These are phyloP conservation scores for Arthromyces matolae DNA, from an alignment of 768 basidiomycete genomes.

Conservation along the genomic window DNA sequence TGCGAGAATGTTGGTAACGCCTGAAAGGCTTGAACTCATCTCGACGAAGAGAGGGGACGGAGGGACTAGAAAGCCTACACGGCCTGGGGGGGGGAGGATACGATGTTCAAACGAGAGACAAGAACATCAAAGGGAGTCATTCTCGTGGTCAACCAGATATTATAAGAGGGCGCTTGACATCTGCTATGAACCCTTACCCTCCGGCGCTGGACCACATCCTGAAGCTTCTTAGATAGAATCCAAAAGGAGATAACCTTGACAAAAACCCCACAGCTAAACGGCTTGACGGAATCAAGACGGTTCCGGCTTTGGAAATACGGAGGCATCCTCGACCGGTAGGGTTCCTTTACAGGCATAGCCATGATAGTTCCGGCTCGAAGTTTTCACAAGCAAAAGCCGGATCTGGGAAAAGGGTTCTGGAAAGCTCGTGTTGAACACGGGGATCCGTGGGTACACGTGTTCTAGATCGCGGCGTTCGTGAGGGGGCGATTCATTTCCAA, in stretches of 20 bases:
- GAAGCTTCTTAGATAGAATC: neutral
- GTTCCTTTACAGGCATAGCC: too few relatives aligned
- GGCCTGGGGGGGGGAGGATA: too few relatives aligned
- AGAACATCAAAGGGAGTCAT: slow-evolving; percentile 4
- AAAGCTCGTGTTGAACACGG: too few relatives aligned
- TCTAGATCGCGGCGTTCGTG: too few relatives aligned
- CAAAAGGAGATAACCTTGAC: neutral
- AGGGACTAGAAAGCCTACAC: too few relatives aligned
- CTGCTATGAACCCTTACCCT: neutral
- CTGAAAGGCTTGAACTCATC: neutral
- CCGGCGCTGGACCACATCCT: neutral
- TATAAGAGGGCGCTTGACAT: slow-evolving; percentile 1
- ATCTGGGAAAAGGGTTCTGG: neutral
- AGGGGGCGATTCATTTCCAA: too few relatives aligned
- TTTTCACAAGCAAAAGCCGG: neutral
- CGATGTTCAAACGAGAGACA: slow-evolving; percentile 1
- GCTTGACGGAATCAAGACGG: too few relatives aligned
- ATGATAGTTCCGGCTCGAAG: neutral
- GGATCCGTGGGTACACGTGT: too few relatives aligned
- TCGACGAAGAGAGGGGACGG: too few relatives aligned
- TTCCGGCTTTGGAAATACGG: neutral
- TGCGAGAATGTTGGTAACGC: slow-evolving; percentile 10
- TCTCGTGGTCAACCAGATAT: neutral
- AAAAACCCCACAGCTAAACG: too few relatives aligned
- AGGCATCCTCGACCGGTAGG: too few relatives aligned